phyloP scores from a whole-genome alignment of 1,139 yeast species.

The Taiozyma onychis region DNA sequence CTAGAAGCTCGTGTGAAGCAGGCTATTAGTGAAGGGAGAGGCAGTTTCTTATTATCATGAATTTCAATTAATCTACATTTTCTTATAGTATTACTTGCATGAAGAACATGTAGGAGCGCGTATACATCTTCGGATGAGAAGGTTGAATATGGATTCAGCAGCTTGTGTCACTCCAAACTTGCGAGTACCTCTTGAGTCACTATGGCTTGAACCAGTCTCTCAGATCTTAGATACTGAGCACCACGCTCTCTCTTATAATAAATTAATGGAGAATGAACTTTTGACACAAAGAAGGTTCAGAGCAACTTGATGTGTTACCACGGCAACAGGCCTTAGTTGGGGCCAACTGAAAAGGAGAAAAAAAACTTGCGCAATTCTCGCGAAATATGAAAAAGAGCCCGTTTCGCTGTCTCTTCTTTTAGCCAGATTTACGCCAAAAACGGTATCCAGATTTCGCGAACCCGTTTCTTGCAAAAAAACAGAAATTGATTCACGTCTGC shows the following conservation, averaged over 20 bases:
- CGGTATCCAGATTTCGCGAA: background rate
- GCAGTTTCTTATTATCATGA: slow-evolving; percentile 71
- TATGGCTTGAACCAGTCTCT: no score
- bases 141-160: no score
- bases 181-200: no score
- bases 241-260: no score
- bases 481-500: background rate
- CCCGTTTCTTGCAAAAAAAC: background rate
- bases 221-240: no score
- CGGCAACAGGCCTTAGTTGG: no score
- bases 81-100: background rate
- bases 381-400: background rate
- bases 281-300: no score
- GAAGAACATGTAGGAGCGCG: no score
- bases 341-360: background rate
- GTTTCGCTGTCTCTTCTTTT: background rate
- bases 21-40: slow-evolving; percentile 86
- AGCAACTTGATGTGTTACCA: no score
- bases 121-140: no score
- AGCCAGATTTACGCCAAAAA: background rate
- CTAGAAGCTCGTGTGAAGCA: slow-evolving; percentile 53
- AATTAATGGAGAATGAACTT: no score
- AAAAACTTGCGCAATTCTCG: background rate
- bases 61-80: background rate
- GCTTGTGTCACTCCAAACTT: no score